Percentiles rank a stretch among this genome's conserved stretches.
Conservation (phyloP, 2,329 filamentous ascomycete species). For the Leptographium lundbergii region DNA sequence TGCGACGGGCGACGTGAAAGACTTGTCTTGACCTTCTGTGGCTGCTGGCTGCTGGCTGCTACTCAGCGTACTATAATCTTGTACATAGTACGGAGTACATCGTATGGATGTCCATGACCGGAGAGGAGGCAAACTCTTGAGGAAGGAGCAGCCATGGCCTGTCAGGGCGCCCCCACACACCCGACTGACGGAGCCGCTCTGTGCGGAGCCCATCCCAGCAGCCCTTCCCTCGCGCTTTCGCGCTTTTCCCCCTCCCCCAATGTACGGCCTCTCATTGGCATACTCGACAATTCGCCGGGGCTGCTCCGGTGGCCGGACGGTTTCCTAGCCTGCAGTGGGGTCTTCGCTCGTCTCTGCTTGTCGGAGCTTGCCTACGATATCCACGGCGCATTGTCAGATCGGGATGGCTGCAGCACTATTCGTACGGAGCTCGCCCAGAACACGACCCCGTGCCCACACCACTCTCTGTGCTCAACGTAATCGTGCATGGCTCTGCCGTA, state of each 20-base stretch:
- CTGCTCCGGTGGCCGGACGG: not conserved
- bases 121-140: too few species aligned
- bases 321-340: not conserved
- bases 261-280: not conserved
- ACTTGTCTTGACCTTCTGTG: too few species aligned
- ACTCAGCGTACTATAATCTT: too few species aligned
- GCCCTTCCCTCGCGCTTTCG: not conserved
- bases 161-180: not conserved
- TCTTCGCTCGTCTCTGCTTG: not conserved
- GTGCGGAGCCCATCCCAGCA: not conserved
- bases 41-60: too few species aligned
- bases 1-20: too few species aligned
- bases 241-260: not conserved
- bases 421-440: too few species aligned
- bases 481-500: not conserved
- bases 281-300: not conserved
- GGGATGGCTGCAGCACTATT: not conserved
- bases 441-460: too few species aligned
- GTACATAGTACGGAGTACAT: too few species aligned
- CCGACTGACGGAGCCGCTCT: not conserved
- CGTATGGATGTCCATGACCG: too few species aligned
- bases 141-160: too few species aligned
- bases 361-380: too few species aligned
- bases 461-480: not conserved
- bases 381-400: not conserved